Percentiles rank a stretch among this genome's conserved stretches.
These are phyloP conservation scores for Amoebophrya sp. DNA, from an alignment of 169 alveolate genomes.

Conservation along the genomic window DNA sequence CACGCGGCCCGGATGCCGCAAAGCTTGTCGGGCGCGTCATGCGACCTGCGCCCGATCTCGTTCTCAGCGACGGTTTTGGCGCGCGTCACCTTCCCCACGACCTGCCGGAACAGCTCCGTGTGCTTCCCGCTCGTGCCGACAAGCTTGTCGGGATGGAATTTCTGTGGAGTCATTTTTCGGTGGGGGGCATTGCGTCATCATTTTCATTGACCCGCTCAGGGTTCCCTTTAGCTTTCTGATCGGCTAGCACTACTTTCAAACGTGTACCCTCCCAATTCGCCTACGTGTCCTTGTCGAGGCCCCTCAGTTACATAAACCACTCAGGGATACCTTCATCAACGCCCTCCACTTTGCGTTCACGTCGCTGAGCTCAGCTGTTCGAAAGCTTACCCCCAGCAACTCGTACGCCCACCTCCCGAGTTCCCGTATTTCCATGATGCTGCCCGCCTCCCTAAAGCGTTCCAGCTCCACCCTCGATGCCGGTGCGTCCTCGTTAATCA, in stretches of 20 bases:
- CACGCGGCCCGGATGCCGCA: background rate
- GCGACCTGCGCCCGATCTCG: background rate
- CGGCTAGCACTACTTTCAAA: too few species aligned
- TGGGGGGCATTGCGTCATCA: too few species aligned
- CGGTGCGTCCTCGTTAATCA: too few species aligned
- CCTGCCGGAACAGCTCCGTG: background rate
- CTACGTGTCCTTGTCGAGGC: too few species aligned
- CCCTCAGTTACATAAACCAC: too few species aligned
- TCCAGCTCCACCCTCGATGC: too few species aligned
- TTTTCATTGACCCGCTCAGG: too few species aligned
- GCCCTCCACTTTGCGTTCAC: background rate
- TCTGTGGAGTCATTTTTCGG: too few species aligned
- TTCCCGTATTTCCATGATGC: background rate
- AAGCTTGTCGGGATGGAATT: background rate
- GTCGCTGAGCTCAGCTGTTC: background rate
- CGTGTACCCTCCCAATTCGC: too few species aligned
- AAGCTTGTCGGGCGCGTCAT: background rate
- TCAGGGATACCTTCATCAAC: background rate
- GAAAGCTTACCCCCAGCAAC: background rate
- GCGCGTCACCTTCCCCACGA: background rate
- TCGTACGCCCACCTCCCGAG: background rate
- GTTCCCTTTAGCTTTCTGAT: too few species aligned
- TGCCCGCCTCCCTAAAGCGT: background rate
- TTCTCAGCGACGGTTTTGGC: background rate
- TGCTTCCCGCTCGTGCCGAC: background rate